A percentile compares a stretch with the other conserved stretches of the same genome.
phyloP scores from a whole-genome alignment of 345 rosid species.

The Bretschneidera sinensis region DNA sequence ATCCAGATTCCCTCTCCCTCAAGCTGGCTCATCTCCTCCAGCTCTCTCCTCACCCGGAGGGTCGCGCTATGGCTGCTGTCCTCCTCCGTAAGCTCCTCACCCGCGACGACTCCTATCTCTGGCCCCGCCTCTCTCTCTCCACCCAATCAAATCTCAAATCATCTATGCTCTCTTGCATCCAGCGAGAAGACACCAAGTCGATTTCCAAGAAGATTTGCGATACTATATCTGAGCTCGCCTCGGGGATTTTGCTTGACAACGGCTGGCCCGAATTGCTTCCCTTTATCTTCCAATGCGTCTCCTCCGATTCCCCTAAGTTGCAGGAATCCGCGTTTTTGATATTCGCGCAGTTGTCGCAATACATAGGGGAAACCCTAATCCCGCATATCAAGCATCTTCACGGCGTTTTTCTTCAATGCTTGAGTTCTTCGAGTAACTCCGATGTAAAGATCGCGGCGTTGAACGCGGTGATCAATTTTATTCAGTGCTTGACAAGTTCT shows the following conservation, averaged over 20 bases:
- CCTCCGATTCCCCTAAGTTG: slow-evolving; percentile 67
- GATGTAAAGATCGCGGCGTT: slow-evolving; percentile 95
- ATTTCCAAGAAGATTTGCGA: slow-evolving; percentile 88
- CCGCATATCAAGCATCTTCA: slow-evolving; percentile 85
- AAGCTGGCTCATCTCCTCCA: slow-evolving; percentile 85
- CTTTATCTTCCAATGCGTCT: slow-evolving; percentile 89
- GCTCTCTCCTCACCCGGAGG: slow-evolving; percentile 64
- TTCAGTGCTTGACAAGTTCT: slow-evolving; percentile 69
- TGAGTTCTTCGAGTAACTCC: slow-evolving; percentile 46
- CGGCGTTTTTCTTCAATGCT: slow-evolving; percentile 69
- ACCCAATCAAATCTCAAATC: slow-evolving; percentile 89
- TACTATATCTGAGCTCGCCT: slow-evolving; percentile 92
- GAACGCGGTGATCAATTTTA: slow-evolving; percentile 88
- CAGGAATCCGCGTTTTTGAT: slow-evolving; percentile 93
- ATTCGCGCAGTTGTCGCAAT: slow-evolving; percentile 87
- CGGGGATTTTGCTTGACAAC: slow-evolving; percentile 71
- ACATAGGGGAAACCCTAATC: slow-evolving; percentile 73
- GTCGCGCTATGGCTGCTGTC: slow-evolving; percentile 90
- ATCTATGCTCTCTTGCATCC: slow-evolving; percentile 61
- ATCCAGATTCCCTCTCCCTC: slow-evolving; percentile 79
- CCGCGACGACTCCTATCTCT: slow-evolving; percentile 81
- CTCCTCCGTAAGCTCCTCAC: slow-evolving; percentile 93
- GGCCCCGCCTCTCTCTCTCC: slow-evolving; percentile 68
- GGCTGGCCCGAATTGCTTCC: slow-evolving; percentile 98
- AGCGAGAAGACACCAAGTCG: slow-evolving; percentile 71